Evolutionary conservation across 2,329 filamentous ascomycete species (phyloP), one percentile per base, ranked within the genome.

Genomic region (Myrmaecium sp.): DNA sequence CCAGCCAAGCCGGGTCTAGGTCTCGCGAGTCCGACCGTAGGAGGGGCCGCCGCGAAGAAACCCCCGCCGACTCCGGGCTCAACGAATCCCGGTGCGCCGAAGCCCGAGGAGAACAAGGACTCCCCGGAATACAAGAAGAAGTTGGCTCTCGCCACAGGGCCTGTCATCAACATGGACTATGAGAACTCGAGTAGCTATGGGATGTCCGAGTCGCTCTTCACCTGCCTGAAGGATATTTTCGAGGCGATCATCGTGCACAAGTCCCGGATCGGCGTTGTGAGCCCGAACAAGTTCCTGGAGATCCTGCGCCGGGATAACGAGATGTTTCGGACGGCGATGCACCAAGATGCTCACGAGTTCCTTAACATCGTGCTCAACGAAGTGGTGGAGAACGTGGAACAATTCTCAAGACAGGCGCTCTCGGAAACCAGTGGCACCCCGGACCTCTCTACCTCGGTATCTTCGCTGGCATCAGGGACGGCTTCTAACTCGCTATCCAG

Each of bases 81-180:
- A 11, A 62, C 64, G 16, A 66, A 69, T 32, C 54, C 65, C 14
- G 57, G 64, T 11, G 62, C 62, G 8, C 62, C 57, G 31, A 74
- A 83, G 39, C 79, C 81, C 6, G 89, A 95, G 50, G 89, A 95
- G 45, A 93, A 83, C 50, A 80, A 79, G 34, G 84, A 95, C 44
- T 84, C 84, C 2, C 82, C 86, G 1, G 89, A 98, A 54, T 93
- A 89, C 57, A 94, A 94, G 57, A 98, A 98, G 63, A 94, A 93
- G 56, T 74, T 89, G 48, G 84, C 84, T 11, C 73, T 95, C 60
- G 64, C 84, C 33, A 77, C 76, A 22, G 82, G 89, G 0, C 89
- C 89, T 1, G 74, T 94, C 19, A 53, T 95, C 30, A 80, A 91
- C 41, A 68, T 95, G 51, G 71, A 75, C 26, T 74, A 78, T 40